Evolutionary conservation across 2,329 filamentous ascomycete genomes (phyloP), one percentile per base, ranked within the genome.

Genomic region (Rosellinia necatrix): DNA sequence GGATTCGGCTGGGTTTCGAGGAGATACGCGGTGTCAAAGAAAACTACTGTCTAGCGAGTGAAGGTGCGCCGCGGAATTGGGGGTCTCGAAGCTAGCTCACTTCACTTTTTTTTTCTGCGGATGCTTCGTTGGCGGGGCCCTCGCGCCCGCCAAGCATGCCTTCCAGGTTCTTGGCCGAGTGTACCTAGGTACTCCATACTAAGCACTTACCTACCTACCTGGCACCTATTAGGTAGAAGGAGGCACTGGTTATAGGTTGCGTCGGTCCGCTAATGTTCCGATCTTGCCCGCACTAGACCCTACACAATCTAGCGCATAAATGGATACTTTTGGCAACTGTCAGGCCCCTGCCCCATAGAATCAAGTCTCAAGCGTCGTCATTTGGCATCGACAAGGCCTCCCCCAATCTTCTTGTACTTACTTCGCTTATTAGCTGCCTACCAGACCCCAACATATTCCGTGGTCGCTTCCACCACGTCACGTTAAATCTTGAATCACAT

Each of bases 181-280:
- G n/a, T n/a, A n/a, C n/a, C n/a, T n/a, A n/a, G n/a, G n/a, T n/a
- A n/a, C n/a, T n/a, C n/a, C n/a, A n/a, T n/a, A n/a, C n/a, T n/a
- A n/a, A n/a, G n/a, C n/a, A n/a, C n/a, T n/a, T n/a, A n/a, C n/a
- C n/a, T n/a, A n/a, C n/a, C n/a, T n/a, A n/a, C n/a, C n/a, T n/a
- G n/a, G n/a, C n/a, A n/a, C n/a, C n/a, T n/a, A n/a, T n/a, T n/a
- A n/a, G n/a, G n/a, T n/a, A n/a, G n/a, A n/a, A n/a, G n/a, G n/a
- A n/a, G n/a, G 10, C 50, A 29, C 38, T 57, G 29, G 35, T 44
- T 17, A 7, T 43, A 49, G 64, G 62, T 63, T 60, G 60, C 65
- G 63, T 64, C 66, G 65, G 63, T 29, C 60, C 61, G 59, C 52
- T 32, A 37, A 63, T 62, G 32, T 62, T 66, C 63, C 64, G 64